These are phyloP conservation scores for Backusella morwellensis DNA, from an alignment of 192 early-diverging fungal genomes.

Conservation along the genomic window DNA sequence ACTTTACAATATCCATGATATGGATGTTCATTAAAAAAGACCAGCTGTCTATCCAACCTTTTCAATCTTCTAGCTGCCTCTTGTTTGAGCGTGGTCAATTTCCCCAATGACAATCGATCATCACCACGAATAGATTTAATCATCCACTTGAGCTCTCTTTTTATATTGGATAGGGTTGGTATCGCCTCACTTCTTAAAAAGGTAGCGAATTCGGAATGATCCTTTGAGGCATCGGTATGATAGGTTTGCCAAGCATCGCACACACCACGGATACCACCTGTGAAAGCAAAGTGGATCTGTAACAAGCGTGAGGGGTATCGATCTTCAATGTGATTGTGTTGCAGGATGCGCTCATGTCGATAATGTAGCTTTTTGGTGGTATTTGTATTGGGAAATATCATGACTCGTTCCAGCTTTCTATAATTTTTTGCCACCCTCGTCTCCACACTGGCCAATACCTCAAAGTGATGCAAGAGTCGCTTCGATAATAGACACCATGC, in stretches of 20 bases:
- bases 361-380: neutral
- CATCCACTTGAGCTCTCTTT: constrained; percentile 22
- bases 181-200: constrained; percentile 20
- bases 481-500: constrained; percentile 20
- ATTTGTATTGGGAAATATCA: neutral
- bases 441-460: constrained; percentile 15
- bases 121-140: constrained; percentile 20
- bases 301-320: neutral
- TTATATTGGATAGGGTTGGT: constrained; percentile 19
- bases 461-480: constrained; percentile 20
- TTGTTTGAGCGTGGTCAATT: constrained; percentile 10
- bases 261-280: constrained; percentile 10
- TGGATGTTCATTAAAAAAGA: constrained; percentile 23
- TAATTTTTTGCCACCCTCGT: constrained; percentile 15
- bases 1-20: constrained; percentile 16
- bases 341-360: neutral
- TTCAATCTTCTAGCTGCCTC: constrained; percentile 7
- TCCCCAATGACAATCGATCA: constrained; percentile 18
- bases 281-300: constrained; percentile 21
- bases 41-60: constrained; percentile 15
- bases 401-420: constrained; percentile 1
- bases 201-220: constrained; percentile 13
- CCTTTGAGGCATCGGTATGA: constrained; percentile 4
- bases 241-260: constrained; percentile 26
- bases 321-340: neutral